Evolutionary conservation across 441 rosid genomes (phyloP), one percentile per base, ranked within the genome.

Genomic region (Eutrema salsugineum): DNA sequence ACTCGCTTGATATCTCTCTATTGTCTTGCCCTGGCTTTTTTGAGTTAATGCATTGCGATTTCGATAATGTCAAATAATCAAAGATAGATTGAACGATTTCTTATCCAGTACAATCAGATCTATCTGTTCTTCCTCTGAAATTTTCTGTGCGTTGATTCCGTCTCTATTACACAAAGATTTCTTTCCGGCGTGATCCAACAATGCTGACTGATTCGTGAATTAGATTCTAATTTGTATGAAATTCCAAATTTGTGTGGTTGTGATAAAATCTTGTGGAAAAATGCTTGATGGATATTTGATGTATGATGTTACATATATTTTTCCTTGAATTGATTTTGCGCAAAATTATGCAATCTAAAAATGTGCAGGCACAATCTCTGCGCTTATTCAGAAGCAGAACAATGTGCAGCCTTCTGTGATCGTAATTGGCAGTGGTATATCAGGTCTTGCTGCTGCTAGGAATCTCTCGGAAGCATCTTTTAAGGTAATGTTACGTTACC

Each of bases 401-500:
- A 65, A 79, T 72, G 68, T 85, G 28, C 61, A n/a, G 56, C 97
- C 94, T 39, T 66, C 85, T 46, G 97, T 89, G 15, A 81, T 89
- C 56, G 94, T 91, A 64, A 85, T 91, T 67, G 97, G 96, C 17
- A 86, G 87, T 72, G 97, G 97, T 58, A 88, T 91, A 66, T 89
- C 96, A 8, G 97, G 97, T 55, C 84, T 91, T 47, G 90, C 97
- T 44, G 96, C 97, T 48, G 96, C 97, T 38, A 81, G 88, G 46
- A 70, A 68, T 65, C 97, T 91, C 43, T 69, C 74, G 49, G 89
- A 87, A 76, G 88, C 93, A 38, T 83, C 88, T 69, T 83, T 90
- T 57, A 82, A 87, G 84, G 27, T 24, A 24, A 24, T 24, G 27
- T 2, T 24, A 24, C 3, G 27, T 3, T 24, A 24, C 27, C 27